Conservation (phyloP, 108 stramenopile species). For the Cyclotella choctawhatcheeana region DNA sequence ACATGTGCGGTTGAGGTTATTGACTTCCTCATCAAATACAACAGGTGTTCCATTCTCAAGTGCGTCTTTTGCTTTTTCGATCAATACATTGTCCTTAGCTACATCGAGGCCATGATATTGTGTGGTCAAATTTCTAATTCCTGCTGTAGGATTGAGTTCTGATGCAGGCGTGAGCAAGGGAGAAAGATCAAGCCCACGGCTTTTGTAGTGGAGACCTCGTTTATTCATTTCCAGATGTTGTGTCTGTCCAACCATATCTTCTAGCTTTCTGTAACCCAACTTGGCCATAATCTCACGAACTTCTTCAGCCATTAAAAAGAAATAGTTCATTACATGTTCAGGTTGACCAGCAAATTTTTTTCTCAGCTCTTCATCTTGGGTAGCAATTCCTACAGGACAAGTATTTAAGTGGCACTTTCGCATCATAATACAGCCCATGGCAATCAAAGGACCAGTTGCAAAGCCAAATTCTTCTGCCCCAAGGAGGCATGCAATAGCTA, state of each 20-base stretch:
- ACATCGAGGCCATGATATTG: slow-evolving; percentile 91
- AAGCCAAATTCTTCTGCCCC: slow-evolving; percentile 96
- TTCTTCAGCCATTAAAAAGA: slow-evolving; percentile 95
- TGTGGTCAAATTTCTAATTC: slow-evolving; percentile 73
- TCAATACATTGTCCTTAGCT: slow-evolving; percentile 86
- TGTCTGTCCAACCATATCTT: slow-evolving; percentile 96
- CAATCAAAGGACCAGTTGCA: slow-evolving; percentile 92
- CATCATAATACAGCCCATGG: slow-evolving; percentile 98
- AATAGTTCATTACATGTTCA: slow-evolving; percentile 97
- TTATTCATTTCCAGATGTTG: slow-evolving; percentile 92
- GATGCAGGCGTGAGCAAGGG: slow-evolving; percentile 92
- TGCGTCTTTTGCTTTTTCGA: slow-evolving; percentile 79
- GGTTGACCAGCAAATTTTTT: slow-evolving; percentile 96
- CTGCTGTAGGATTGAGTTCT: slow-evolving; percentile 90
- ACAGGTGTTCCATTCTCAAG: slow-evolving; percentile 87
- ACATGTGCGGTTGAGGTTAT: slow-evolving; percentile 94
- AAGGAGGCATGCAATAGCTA: slow-evolving; percentile 91
- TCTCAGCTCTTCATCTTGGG: slow-evolving; percentile 96
- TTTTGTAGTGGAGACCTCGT: slow-evolving; percentile 95
- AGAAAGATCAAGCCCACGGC: slow-evolving; percentile 91
- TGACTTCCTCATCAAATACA: slow-evolving; percentile 78
- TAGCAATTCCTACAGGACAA: slow-evolving; percentile 96
- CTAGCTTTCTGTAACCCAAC: slow-evolving; percentile 93
- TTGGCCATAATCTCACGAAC: slow-evolving; percentile 95
- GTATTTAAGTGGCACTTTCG: slow-evolving; percentile 97